Conservation (phyloP, 192 early-diverging fungal species). For the Pilaira anomala region DNA sequence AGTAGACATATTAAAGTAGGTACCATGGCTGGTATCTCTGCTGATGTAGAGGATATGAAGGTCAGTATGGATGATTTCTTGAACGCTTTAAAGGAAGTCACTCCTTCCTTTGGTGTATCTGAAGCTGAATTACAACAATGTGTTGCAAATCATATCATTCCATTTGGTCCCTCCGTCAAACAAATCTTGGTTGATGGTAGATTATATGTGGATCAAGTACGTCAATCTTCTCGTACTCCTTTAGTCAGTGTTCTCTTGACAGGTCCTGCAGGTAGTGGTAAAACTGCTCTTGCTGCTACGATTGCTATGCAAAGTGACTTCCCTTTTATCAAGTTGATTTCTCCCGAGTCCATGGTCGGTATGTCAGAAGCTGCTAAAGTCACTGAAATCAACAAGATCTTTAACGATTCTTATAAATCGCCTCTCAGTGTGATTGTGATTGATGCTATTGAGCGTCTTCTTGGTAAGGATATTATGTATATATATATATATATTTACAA, state of each 20-base stretch:
- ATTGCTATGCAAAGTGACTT: slow-evolving; percentile 88
- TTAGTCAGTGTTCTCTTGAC: slow-evolving; percentile 89
- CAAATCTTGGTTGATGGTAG: slow-evolving; percentile 56
- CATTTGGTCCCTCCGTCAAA: slow-evolving; percentile 56
- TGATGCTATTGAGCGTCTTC: slow-evolving; percentile 88
- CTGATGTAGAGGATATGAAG: slow-evolving; percentile 88
- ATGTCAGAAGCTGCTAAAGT: slow-evolving; percentile 82
- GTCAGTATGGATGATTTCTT: slow-evolving; percentile 85
- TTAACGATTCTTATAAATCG: slow-evolving; percentile 96
- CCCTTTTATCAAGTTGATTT: slow-evolving; percentile 96
- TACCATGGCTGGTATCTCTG: slow-evolving; percentile 72
- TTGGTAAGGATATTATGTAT: slow-evolving; percentile 46
- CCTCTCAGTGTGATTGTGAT: slow-evolving; percentile 91
- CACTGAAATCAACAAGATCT: slow-evolving; percentile 86
- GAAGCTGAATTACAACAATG: slow-evolving; percentile 88
- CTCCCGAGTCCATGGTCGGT: slow-evolving; percentile 95
- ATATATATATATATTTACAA: not conserved
- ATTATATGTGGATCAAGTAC: slow-evolving; percentile 70
- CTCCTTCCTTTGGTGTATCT: slow-evolving; percentile 90
- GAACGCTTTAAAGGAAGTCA: slow-evolving; percentile 86
- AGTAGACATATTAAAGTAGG: slow-evolving; percentile 93
- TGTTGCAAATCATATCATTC: slow-evolving; percentile 81
- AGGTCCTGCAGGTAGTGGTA: slow-evolving; percentile 85
- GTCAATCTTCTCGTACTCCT: slow-evolving; percentile 78
- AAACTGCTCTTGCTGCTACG: slow-evolving; percentile 94